phyloP scores from a whole-genome alignment of 2,329 filamentous ascomycete genomes.

The Ceratocystis eucalypticola region DNA sequence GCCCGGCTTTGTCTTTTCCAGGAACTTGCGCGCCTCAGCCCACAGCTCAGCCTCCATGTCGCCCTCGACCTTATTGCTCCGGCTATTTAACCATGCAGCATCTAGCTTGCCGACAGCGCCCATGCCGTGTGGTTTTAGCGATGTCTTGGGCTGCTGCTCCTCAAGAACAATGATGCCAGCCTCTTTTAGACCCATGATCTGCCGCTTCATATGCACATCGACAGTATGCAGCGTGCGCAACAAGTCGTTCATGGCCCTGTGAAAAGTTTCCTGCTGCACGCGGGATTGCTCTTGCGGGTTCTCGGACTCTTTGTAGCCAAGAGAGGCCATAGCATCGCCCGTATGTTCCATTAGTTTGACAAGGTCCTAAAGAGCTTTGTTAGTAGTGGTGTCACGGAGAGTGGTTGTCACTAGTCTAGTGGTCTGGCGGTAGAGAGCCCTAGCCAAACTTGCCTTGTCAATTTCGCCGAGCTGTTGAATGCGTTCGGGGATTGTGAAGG shows the following conservation, averaged over 20 bases:
- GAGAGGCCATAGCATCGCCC: conserved; percentile 33
- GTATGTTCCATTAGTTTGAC: conserved; percentile 33
- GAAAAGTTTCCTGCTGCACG: conserved; percentile 44
- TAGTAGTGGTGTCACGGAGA: neutral
- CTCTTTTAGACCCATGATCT: conserved; percentile 63
- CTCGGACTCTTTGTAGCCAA: conserved; percentile 28
- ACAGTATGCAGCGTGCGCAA: conserved; percentile 60
- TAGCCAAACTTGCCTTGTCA: conserved; percentile 42
- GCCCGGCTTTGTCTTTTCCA: conserved; percentile 26
- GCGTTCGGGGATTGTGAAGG: conserved; percentile 62
- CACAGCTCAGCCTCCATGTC: conserved; percentile 77
- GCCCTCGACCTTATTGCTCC: conserved; percentile 65
- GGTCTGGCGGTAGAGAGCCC: conserved; percentile 11
- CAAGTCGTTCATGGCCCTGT: conserved; percentile 50
- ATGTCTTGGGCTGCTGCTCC: conserved; percentile 23
- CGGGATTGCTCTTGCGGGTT: conserved; percentile 29
- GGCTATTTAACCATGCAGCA: conserved; percentile 78
- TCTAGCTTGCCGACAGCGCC: conserved; percentile 53
- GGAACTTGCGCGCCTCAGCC: conserved; percentile 31
- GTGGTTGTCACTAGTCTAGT: neutral
- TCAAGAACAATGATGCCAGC: conserved; percentile 53
- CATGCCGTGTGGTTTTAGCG: conserved; percentile 40
- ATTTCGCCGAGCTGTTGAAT: conserved; percentile 70
- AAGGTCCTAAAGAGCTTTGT: conserved; percentile 22
- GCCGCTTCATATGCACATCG: conserved; percentile 59